Base-by-base conservation (phyloP, 2,329 filamentous ascomycete species). In the Herpomyces periplanetae region DNA sequence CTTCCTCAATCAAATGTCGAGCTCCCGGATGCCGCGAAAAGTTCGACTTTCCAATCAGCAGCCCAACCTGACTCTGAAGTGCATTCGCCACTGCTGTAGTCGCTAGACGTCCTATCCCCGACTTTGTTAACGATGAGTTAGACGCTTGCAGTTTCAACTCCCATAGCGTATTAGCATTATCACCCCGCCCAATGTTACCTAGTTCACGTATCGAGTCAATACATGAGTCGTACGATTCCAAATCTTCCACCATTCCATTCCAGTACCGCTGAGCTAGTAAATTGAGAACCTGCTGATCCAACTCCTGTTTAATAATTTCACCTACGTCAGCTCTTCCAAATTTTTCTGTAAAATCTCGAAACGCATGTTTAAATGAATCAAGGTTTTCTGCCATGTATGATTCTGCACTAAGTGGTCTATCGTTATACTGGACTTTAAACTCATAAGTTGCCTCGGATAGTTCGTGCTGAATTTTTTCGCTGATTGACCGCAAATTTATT, bases 381-480 rank as follows among this genome's bases (percentile, higher is more conserved):
- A 96, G 44, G 27, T 66, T 85, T 37, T 91, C 80, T 2, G 80
- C 80, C 15, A 96, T 51, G 34, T 96, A 96, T 3, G 75, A 87
- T 35, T 96, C 80, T 2, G 80, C 80, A 19, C 69, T 87, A 13
- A 96, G 45, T 1, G 75, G 69, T 4, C 80, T 59, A 35, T 96
- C 80, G 32, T 96, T 96, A 42, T 96, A 96, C 37, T 96, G 84
- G 3, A 96, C 80, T 37, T 96, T 96, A 48, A 87, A 96, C 38
- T 96, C 75, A 33, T 96, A 96, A 0, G 68, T 75, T 3, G 80
- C 73, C 39, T 96, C 80, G 31, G 88, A 75, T 0, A 96, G 53
- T 36, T 96, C 80, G 34, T 87, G 69, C 25, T 63, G 62, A 27
- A 96, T 88, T 5, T 71, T 69, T 33, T 88, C 69, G 29, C 65